Evolutionary conservation across 306 rosid species (phyloP), one percentile per base, ranked within the genome.

Genomic region (Sindora glabra): DNA sequence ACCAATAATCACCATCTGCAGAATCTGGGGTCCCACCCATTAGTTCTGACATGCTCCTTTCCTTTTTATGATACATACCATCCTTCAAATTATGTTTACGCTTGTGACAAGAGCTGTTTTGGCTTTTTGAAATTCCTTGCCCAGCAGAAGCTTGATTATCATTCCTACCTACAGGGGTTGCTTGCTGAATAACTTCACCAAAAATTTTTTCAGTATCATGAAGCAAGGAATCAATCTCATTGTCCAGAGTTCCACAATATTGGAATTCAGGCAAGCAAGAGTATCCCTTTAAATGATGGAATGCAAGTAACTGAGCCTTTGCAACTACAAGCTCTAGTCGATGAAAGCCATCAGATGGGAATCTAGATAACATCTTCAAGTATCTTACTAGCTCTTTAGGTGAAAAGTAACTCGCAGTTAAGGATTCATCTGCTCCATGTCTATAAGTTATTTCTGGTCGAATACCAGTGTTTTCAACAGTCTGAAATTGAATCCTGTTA

Each of bases 291-390:
- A 86, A 69, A 36, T 83, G 94, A 65, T 71, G 51, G 66, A 83
- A 86, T 62, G 96, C 83, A 54, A 72, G 70, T 80, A 92, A 59
- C 74, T 86, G 98, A 67, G 96, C 95, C 85, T 78, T 89, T 19
- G 96, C 95, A 47, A 83, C 64, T 64, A 47, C 86, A 60, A 86
- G 82, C 59, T 82, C 98, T 77, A 92, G 64, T 13, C 79, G 78
- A 55, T 83, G 77, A 41, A 78, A 60, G 21, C 81, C 85, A 23
- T 66, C 75, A 33, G 77, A 74, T 37, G 98, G 88, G 21, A 67
- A 78, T 78, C 16, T 64, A 27, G 98, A 86, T 62, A 92, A 70
- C 18, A 55, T 74, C 70, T 76, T 80, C 61, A 83, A 2, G 44
- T 74, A 86, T 15, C 82, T 77, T 21, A 82, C 47, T 39, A 92